These are phyloP conservation scores for Saposhnikovia divaricata DNA, from an alignment of 129 eudicot genomes.

Conservation along the genomic window DNA sequence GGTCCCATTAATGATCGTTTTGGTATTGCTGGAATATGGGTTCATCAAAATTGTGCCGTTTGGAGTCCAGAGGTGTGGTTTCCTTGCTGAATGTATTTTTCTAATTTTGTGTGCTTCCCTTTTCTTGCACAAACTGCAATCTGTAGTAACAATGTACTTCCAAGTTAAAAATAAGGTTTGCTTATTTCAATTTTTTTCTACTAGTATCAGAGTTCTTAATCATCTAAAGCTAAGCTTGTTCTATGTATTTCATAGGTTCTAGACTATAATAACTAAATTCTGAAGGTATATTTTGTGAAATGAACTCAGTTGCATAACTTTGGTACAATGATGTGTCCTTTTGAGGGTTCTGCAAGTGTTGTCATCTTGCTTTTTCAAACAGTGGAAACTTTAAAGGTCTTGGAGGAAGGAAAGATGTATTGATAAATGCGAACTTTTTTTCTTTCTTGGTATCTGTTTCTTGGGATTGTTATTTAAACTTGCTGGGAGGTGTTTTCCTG, in stretches of 20 bases:
- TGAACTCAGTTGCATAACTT: neutral
- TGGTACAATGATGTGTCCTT: neutral
- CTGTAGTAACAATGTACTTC: neutral
- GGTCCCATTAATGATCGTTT: constrained; percentile 91
- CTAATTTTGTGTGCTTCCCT: neutral
- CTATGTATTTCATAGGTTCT: neutral
- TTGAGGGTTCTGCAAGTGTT: no score
- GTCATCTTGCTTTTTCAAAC: neutral
- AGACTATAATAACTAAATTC: neutral
- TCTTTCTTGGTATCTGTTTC: no score
- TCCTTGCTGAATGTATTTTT: constrained; percentile 10
- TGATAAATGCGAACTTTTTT: neutral
- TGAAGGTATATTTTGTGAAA: neutral
- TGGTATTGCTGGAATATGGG: constrained; percentile 97
- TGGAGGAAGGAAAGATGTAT: neutral
- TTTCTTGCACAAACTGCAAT: neutral
- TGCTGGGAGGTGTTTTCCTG: neutral
- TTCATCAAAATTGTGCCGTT: constrained; percentile 94
- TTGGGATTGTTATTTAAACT: neutral
- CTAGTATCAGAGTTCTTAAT: neutral
- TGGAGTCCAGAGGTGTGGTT: constrained; percentile 98
- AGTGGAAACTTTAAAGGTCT: neutral
- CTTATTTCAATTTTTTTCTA: neutral
- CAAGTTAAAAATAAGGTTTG: neutral
- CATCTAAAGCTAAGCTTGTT: neutral